phyloP scores from a whole-genome alignment of 2,329 filamentous ascomycete genomes.

The Phialophora verrucosa region DNA sequence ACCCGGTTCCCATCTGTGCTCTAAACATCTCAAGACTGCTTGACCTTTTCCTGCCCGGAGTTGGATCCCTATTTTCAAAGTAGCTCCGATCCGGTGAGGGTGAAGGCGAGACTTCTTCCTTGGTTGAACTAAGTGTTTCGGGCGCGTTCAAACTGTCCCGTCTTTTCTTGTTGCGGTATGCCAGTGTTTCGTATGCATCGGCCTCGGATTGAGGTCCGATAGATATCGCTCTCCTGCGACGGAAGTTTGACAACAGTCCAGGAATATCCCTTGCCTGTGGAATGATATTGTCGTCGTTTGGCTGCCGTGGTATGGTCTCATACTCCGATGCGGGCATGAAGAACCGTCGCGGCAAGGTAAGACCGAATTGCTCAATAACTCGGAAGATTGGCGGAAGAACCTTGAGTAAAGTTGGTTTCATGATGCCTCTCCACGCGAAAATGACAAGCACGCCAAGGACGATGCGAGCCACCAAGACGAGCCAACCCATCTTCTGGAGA shows the following conservation, averaged over 20 bases:
- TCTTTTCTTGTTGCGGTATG: slow-evolving; percentile 77
- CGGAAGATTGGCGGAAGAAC: slow-evolving; percentile 85
- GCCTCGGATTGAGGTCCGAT: slow-evolving; percentile 94
- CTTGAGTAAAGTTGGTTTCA: slow-evolving; percentile 82
- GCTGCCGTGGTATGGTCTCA: slow-evolving; percentile 74
- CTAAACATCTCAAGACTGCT: slow-evolving; percentile 67
- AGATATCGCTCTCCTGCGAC: slow-evolving; percentile 78
- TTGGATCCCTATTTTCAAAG: slow-evolving; percentile 11
- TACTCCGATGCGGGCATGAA: slow-evolving; percentile 92
- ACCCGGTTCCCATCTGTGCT: slow-evolving; percentile 73
- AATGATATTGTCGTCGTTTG: slow-evolving; percentile 84
- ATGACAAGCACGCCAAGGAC: slow-evolving; percentile 80
- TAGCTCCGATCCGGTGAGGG: slow-evolving; percentile 26
- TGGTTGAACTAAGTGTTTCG: slow-evolving; percentile 20
- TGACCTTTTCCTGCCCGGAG: slow-evolving; percentile 32
- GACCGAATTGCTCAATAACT: slow-evolving; percentile 76
- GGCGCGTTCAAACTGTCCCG: slow-evolving; percentile 60
- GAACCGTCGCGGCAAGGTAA: slow-evolving; percentile 84
- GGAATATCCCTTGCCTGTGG: slow-evolving; percentile 89
- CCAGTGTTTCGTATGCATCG: slow-evolving; percentile 93
- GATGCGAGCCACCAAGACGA: slow-evolving; percentile 69
- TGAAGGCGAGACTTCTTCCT: slow-evolving; percentile 9
- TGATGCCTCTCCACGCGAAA: slow-evolving; percentile 86
- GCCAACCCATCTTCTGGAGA: slow-evolving; percentile 69
- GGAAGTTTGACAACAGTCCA: slow-evolving; percentile 77